These are phyloP conservation scores for Podospora pseudocomata DNA, from an alignment of 495 filamentous ascomycete genomes.

Conservation along the genomic window DNA sequence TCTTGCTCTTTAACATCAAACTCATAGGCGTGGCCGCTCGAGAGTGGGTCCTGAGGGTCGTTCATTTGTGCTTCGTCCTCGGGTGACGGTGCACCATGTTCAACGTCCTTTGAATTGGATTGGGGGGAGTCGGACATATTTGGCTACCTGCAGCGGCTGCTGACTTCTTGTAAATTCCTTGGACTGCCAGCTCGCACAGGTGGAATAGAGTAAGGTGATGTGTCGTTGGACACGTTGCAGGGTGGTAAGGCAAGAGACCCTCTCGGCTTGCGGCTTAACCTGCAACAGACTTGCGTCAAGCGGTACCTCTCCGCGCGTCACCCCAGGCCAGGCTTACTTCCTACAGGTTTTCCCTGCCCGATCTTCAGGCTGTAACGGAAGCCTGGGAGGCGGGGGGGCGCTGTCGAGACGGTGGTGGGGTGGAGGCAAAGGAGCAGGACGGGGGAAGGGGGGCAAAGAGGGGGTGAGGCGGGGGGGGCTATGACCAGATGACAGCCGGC, in stretches of 20 bases:
- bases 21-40: slow-evolving; percentile 66
- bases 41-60: slow-evolving; percentile 57
- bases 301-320: slow-evolving; percentile 37
- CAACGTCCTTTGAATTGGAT: slow-evolving; percentile 91
- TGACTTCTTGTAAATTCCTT: slow-evolving; percentile 56
- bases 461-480: slow-evolving; percentile 19
- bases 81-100: slow-evolving; percentile 88
- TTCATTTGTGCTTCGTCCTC: slow-evolving; percentile 71
- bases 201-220: slow-evolving; percentile 45
- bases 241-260: slow-evolving; percentile 47
- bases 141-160: slow-evolving; percentile 64
- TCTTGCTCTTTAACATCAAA: slow-evolving; percentile 99
- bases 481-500: slow-evolving; percentile 23
- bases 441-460: slow-evolving; percentile 9
- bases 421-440: slow-evolving; percentile 12
- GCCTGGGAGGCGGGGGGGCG: slow-evolving; percentile 30
- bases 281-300: slow-evolving; percentile 44
- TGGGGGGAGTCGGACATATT: slow-evolving; percentile 94
- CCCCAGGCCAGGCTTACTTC: slow-evolving; percentile 31
- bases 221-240: slow-evolving; percentile 56
- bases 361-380: slow-evolving; percentile 48
- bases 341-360: slow-evolving; percentile 43
- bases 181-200: slow-evolving; percentile 53
- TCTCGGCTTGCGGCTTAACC: slow-evolving; percentile 40
- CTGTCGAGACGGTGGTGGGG: slow-evolving; percentile 22